These are phyloP conservation scores for Tremella fuciformis DNA, from an alignment of 768 basidiomycete species.

Conservation along the genomic window DNA sequence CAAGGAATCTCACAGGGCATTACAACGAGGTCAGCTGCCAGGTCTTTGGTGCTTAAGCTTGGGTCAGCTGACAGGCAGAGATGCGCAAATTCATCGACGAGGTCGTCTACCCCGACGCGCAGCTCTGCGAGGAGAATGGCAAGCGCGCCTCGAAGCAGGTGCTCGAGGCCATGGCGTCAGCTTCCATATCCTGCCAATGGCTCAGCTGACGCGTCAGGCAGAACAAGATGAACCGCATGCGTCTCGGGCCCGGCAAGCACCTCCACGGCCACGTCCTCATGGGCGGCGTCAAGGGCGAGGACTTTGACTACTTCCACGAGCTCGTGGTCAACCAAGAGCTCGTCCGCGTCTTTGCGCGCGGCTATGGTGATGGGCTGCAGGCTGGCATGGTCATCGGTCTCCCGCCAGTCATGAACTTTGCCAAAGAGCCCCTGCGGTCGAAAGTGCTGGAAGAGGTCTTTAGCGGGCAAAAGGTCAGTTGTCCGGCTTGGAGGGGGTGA, in stretches of 20 bases:
- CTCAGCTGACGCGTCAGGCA: constrained; percentile 56
- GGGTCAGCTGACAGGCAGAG: constrained; percentile 44
- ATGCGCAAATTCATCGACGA: constrained; percentile 69
- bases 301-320: constrained; percentile 88
- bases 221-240: constrained; percentile 78
- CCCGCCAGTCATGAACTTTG: constrained; percentile 61
- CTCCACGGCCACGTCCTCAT: constrained; percentile 73
- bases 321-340: constrained; percentile 77
- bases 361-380: constrained; percentile 76
- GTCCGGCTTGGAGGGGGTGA: background rate
- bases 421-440: constrained; percentile 64
- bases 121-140: constrained; percentile 79
- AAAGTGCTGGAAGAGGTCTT: constrained; percentile 64
- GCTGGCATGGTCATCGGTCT: constrained; percentile 77
- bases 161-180: constrained; percentile 75
- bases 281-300: constrained; percentile 74
- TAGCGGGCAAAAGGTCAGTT: constrained; percentile 61
- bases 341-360: constrained; percentile 64
- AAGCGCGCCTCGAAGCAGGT: constrained; percentile 76
- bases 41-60: constrained; percentile 22
- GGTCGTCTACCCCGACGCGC: constrained; percentile 68
- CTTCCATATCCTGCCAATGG: constrained; percentile 7
- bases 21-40: constrained; percentile 45
- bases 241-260: constrained; percentile 86
- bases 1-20: constrained; percentile 60